Evolutionary conservation across 83 land plant species (phyloP).

Genomic region (Larix sibirica): DNA sequence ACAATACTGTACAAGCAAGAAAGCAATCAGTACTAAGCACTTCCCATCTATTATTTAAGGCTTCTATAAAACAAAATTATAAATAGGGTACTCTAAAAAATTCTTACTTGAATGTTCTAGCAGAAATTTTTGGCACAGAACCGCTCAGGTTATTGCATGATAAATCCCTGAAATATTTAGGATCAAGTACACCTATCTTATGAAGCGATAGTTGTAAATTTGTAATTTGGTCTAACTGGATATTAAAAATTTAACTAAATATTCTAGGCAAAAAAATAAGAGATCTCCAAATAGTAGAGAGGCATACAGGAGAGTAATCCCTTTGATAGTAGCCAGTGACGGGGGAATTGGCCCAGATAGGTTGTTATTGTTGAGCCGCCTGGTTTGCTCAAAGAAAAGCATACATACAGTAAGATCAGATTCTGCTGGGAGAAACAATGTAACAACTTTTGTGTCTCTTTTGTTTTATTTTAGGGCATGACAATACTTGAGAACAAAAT

Average conservation of each 20-base stretch:
- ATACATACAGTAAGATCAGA: background rate
- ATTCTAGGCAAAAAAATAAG: too few relatives aligned
- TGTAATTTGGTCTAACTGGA: too few relatives aligned
- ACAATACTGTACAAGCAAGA: conserved; percentile 23
- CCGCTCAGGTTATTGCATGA: conserved; percentile 47
- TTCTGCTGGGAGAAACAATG: background rate
- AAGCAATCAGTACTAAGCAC: background rate
- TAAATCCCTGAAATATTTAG: conserved; percentile 32
- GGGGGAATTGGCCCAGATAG: conserved; percentile 38
- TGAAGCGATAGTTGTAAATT: too few relatives aligned
- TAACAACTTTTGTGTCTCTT: too few relatives aligned
- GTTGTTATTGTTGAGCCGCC: conserved; percentile 48
- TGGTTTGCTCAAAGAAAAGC: conserved; percentile 11
- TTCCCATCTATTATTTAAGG: too few relatives aligned
- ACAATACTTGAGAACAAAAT: too few relatives aligned
- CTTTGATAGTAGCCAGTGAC: conserved; percentile 30
- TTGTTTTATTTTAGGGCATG: too few relatives aligned
- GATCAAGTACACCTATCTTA: background rate
- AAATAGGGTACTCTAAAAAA: background rate
- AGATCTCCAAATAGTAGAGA: background rate
- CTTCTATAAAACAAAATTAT: too few relatives aligned
- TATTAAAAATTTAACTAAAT: too few relatives aligned
- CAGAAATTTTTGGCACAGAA: conserved; percentile 33
- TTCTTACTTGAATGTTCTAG: conserved; percentile 37
- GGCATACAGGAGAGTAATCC: conserved; percentile 36